phyloP scores from a whole-genome alignment of 345 rosid genomes.

The Brassica cretica region DNA sequence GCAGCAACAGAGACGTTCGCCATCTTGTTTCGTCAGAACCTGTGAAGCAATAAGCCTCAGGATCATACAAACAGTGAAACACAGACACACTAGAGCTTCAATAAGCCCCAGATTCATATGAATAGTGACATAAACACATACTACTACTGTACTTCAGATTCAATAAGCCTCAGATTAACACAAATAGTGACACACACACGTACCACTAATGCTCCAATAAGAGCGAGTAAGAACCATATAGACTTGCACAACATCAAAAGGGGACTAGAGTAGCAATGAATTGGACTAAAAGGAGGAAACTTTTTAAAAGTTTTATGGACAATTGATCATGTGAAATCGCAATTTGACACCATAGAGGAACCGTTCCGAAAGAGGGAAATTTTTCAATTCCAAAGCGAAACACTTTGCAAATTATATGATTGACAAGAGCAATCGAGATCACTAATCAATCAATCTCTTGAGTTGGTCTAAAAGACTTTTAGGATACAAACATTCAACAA shows the following conservation, averaged over 20 bases:
- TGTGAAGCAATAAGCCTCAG: conserved; percentile 1
- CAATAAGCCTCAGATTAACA: neutral
- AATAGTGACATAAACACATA: neutral
- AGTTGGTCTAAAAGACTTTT: neutral
- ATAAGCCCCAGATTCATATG: neutral
- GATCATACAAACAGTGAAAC: no score
- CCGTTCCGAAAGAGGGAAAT: neutral
- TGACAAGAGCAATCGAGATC: neutral
- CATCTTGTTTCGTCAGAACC: conserved; percentile 42
- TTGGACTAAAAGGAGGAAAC: neutral
- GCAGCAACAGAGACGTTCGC: conserved; percentile 93
- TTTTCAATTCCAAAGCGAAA: neutral
- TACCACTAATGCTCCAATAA: neutral
- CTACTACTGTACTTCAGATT: neutral
- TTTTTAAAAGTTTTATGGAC: neutral
- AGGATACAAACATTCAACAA: neutral
- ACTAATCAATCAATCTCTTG: neutral
- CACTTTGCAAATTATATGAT: neutral
- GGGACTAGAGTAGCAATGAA: neutral
- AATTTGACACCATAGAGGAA: neutral
- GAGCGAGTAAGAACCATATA: neutral
- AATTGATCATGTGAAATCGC: neutral
- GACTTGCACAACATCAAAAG: neutral
- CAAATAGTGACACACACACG: neutral
- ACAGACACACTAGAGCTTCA: no score